Conservation (phyloP, 1,139 yeast species). For the Suhomyces coccinellae region DNA sequence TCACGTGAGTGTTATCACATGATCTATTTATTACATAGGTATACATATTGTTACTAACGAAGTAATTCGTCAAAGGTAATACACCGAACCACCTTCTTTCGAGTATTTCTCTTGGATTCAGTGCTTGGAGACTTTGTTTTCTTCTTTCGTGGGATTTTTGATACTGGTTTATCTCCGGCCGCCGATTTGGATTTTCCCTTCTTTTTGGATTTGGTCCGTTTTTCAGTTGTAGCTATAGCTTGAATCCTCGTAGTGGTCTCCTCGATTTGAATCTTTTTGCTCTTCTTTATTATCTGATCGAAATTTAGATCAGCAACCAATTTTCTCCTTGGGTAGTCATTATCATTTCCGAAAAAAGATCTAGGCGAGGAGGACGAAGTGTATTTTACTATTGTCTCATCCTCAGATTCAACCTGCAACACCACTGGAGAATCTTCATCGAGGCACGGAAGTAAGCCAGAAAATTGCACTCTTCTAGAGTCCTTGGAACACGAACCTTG, state of each 20-base stretch:
- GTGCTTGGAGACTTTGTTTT: not conserved
- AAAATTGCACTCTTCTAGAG: conserved; percentile 15
- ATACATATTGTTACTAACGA: conserved; percentile 3
- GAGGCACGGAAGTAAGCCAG: conserved; percentile 20
- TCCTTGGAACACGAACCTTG: conserved; percentile 1
- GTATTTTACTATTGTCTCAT: conserved; percentile 21
- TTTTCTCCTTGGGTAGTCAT: conserved; percentile 26
- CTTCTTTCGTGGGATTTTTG: not conserved
- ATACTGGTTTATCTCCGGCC: not conserved
- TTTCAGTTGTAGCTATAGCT: not conserved
- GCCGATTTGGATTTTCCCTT: conserved; percentile 2
- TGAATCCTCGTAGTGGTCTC: not conserved
- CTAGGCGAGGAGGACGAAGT: conserved; percentile 26
- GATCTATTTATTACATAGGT: not conserved
- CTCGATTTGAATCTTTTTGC: conserved; percentile 14
- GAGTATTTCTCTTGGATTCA: not conserved
- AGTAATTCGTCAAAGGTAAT: conserved; percentile 22
- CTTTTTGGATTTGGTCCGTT: not conserved
- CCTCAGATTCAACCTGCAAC: conserved; percentile 3
- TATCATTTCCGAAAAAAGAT: conserved; percentile 22
- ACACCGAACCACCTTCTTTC: conserved; percentile 20
- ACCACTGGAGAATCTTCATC: conserved; percentile 5
- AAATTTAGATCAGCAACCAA: conserved; percentile 29
- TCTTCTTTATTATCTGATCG: conserved; percentile 25
- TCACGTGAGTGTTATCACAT: not conserved